These are phyloP conservation scores for Neocucurbitaria cava DNA, from an alignment of 2,329 filamentous ascomycete species.

Conservation along the genomic window DNA sequence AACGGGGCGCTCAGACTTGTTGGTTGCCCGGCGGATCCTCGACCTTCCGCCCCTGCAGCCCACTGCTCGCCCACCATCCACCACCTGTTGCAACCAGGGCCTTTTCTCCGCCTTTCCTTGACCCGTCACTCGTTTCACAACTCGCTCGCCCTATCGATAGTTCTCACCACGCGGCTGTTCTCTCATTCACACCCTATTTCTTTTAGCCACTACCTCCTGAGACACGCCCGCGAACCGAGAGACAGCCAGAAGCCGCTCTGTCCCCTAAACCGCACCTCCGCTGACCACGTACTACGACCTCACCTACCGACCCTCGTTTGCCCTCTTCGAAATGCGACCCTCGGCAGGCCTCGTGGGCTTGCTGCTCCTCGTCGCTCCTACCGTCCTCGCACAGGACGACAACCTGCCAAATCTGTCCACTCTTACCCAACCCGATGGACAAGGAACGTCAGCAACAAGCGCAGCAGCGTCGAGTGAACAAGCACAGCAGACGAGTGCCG, in stretches of 20 bases:
- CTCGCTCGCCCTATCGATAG: slow-evolving; percentile 23
- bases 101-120: slow-evolving; percentile 30
- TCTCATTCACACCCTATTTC: slow-evolving; percentile 16
- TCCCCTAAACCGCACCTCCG: slow-evolving; percentile 28
- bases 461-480: slow-evolving; percentile 8
- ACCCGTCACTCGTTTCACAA: slow-evolving; percentile 45
- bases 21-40: slow-evolving; percentile 26
- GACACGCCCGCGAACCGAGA: slow-evolving; percentile 23
- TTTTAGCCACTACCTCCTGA: slow-evolving; percentile 26
- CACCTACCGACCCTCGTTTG: slow-evolving; percentile 20
- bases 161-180: slow-evolving; percentile 10
- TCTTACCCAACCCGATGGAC: slow-evolving; percentile 28
- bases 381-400: slow-evolving; percentile 40
- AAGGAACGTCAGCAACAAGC: slow-evolving; percentile 22
- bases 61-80: slow-evolving; percentile 27
- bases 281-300: slow-evolving; percentile 10
- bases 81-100: slow-evolving; percentile 21
- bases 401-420: slow-evolving; percentile 39
- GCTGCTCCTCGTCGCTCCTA: slow-evolving; percentile 39
- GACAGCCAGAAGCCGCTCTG: slow-evolving; percentile 26
- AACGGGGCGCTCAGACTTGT: slow-evolving; percentile 19
- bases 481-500: slow-evolving; percentile 16
- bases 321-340: slow-evolving; percentile 35
- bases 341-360: slow-evolving; percentile 40
- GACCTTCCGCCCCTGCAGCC: slow-evolving; percentile 27